Conservation (phyloP, 352 stramenopile species). For the Phytophthora hibernalis region DNA sequence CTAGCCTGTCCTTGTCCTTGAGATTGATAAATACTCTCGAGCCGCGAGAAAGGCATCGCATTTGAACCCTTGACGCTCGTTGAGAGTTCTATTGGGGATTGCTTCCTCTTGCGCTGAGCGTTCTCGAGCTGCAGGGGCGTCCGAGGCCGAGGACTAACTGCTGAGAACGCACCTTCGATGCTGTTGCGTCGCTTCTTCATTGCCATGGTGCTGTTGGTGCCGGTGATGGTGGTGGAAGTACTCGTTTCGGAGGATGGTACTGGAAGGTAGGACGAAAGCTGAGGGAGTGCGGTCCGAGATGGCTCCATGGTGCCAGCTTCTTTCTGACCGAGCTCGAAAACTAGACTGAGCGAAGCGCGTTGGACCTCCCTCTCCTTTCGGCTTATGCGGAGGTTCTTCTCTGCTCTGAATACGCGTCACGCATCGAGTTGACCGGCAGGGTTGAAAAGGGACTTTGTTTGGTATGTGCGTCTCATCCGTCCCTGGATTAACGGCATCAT, state of each 20-base stretch:
- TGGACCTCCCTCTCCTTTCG: slow-evolving; percentile 12
- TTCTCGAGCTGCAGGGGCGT: slow-evolving; percentile 10
- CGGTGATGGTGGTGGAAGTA: slow-evolving; percentile 12
- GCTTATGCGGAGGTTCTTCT: slow-evolving; percentile 14
- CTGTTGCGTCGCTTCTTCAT: slow-evolving; percentile 33
- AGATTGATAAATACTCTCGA: slow-evolving; percentile 21
- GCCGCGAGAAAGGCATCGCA: slow-evolving; percentile 6
- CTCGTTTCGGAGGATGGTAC: slow-evolving; percentile 18
- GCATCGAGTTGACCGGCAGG: slow-evolving; percentile 26
- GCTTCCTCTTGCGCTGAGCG: slow-evolving; percentile 29
- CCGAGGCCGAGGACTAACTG: slow-evolving; percentile 9
- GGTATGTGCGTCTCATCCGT: slow-evolving; percentile 23
- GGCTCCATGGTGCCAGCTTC: slow-evolving; percentile 14
- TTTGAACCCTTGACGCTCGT: background rate
- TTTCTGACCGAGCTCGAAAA: background rate
- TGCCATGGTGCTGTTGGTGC: slow-evolving; percentile 11
- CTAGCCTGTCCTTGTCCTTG: slow-evolving; percentile 5
- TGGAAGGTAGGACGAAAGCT: slow-evolving; percentile 36
- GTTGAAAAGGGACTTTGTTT: slow-evolving; percentile 23
- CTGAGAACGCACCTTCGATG: slow-evolving; percentile 25
- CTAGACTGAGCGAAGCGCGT: slow-evolving; percentile 21
- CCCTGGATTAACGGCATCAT: slow-evolving; percentile 24
- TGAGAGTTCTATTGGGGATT: slow-evolving; percentile 2
- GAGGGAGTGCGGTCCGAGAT: slow-evolving; percentile 11
- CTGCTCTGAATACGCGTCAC: slow-evolving; percentile 21